A percentile compares a stretch with the other conserved stretches of the same genome.
Conservation (phyloP, 1,139 yeast genomes). For the Yamadazyma siamensis region DNA sequence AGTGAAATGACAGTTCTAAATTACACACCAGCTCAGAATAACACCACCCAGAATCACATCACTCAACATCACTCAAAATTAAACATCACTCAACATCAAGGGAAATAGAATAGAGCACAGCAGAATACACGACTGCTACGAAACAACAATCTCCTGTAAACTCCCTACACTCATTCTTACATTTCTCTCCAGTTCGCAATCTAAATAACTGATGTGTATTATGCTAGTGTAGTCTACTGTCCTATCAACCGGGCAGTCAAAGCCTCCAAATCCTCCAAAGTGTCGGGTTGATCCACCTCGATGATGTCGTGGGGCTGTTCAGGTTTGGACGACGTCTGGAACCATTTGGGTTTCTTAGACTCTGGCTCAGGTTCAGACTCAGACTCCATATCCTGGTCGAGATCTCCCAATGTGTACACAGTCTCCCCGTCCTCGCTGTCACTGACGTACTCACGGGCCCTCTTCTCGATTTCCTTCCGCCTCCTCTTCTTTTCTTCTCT, state of each 20-base stretch:
- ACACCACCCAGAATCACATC: no score
- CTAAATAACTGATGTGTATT: no score
- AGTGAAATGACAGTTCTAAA: no score
- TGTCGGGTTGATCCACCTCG: conserved; percentile 84
- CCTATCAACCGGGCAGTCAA: conserved; percentile 65
- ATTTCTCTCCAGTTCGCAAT: no score
- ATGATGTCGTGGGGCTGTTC: conserved; percentile 40
- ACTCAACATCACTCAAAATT: no score
- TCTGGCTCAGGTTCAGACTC: conserved; percentile 38
- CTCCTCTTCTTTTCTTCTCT: conserved; percentile 85
- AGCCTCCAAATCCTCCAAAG: conserved; percentile 91
- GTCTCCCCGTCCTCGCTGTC: conserved; percentile 28
- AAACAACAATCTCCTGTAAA: no score
- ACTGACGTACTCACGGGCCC: conserved; percentile 40
- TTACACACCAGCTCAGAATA: no score
- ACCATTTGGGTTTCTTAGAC: conserved; percentile 63
- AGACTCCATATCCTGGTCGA: conserved; percentile 49
- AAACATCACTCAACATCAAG: no score
- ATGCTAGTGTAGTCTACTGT: conserved; percentile 7
- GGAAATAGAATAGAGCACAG: no score
- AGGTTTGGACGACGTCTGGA: conserved; percentile 27
- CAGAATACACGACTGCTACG: no score
- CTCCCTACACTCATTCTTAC: no score
- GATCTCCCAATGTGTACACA: conserved; percentile 23
- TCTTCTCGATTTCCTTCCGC: conserved; percentile 74